phyloP scores from a whole-genome alignment of 1,284 basidiomycete species.

The Melampsora americana region DNA sequence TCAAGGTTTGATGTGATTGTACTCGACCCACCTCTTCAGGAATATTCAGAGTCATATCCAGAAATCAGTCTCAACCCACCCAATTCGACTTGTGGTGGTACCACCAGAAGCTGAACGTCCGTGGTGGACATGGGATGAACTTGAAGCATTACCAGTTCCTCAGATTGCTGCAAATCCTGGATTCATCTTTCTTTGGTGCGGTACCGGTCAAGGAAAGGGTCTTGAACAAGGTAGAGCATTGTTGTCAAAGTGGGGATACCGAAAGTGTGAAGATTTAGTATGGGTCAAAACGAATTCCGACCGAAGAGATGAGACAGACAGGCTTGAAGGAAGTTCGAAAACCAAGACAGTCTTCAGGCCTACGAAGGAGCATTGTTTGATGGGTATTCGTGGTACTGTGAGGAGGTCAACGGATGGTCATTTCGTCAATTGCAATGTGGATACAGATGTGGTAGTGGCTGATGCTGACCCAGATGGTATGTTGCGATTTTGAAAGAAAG shows the following conservation, averaged over 20 bases:
- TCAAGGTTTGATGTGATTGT: constrained; percentile 88
- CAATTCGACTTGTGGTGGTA: constrained; percentile 7
- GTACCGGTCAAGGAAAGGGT: constrained; percentile 81
- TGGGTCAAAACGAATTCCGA: constrained; percentile 55
- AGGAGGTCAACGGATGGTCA: constrained; percentile 85
- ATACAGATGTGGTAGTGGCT: constrained; percentile 55
- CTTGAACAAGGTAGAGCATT: constrained; percentile 88
- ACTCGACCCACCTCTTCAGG: constrained; percentile 75
- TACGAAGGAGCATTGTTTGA: constrained; percentile 92
- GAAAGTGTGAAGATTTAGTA: constrained; percentile 87
- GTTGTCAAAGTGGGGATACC: constrained; percentile 88
- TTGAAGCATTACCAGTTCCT: constrained; percentile 77
- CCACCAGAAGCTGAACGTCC: constrained; percentile 9
- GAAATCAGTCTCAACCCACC: constrained; percentile 17
- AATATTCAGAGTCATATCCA: constrained; percentile 60
- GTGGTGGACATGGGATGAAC: constrained; percentile 72
- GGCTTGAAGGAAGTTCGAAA: neutral
- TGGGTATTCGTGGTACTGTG: constrained; percentile 98
- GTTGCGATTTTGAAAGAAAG: neutral
- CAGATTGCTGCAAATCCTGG: constrained; percentile 81
- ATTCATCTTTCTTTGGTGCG: constrained; percentile 96
- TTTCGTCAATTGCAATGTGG: constrained; percentile 97
- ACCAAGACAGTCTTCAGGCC: constrained; percentile 64
- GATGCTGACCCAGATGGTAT: constrained; percentile 41
- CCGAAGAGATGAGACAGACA: constrained; percentile 25